Conservation (phyloP, 2,329 filamentous ascomycete species). For the Exophiala viscosa region DNA sequence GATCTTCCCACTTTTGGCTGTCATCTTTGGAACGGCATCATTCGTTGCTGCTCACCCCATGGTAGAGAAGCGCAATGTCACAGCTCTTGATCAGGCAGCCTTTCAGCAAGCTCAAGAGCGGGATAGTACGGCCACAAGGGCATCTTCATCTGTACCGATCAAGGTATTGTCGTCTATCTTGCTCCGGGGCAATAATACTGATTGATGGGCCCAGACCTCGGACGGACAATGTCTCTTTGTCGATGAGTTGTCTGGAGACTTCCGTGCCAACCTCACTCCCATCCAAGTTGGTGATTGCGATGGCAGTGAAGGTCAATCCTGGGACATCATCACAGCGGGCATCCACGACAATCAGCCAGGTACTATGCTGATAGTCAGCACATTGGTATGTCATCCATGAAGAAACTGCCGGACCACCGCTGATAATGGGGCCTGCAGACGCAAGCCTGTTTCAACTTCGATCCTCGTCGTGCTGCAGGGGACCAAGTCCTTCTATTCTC, state of each 20-base stretch:
- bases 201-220: constrained; percentile 34
- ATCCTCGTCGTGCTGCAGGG: constrained; percentile 49
- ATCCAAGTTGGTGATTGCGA: constrained; percentile 46
- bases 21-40: constrained; percentile 9
- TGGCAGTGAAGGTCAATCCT: constrained; percentile 47
- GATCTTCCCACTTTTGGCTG: constrained; percentile 5
- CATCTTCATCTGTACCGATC: constrained; percentile 46
- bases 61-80: constrained; percentile 41
- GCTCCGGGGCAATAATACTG: background rate
- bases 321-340: constrained; percentile 51
- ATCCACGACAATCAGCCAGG: constrained; percentile 49
- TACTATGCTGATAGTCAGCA: constrained; percentile 54
- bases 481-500: constrained; percentile 57
- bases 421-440: constrained; percentile 35
- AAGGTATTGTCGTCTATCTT: constrained; percentile 30
- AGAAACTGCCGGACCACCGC: background rate
- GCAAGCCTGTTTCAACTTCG: constrained; percentile 58
- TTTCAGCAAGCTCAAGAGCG: constrained; percentile 49
- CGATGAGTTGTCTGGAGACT: constrained; percentile 53
- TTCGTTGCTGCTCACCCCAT: constrained; percentile 7
- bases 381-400: constrained; percentile 37
- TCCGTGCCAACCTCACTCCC: constrained; percentile 53
- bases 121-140: constrained; percentile 47
- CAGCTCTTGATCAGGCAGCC: constrained; percentile 48
- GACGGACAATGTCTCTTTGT: constrained; percentile 52